Conservation (phyloP, 2,329 filamentous ascomycete species). For the Monosporascus sp. region DNA sequence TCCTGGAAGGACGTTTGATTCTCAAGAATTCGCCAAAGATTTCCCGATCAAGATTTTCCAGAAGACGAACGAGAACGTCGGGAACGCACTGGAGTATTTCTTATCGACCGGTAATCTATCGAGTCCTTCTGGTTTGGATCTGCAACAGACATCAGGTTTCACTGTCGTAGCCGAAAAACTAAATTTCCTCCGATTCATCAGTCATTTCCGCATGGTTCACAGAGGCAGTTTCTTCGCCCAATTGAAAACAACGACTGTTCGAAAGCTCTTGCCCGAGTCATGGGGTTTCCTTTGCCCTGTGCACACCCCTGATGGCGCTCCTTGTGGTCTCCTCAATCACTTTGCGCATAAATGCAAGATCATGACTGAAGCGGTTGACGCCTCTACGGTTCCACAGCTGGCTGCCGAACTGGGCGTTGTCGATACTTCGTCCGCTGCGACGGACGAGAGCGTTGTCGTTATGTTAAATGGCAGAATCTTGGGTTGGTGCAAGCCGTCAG, state of each 20-base stretch:
- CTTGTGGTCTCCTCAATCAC: slow-evolving; percentile 92
- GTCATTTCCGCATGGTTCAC: slow-evolving; percentile 98
- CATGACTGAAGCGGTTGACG: slow-evolving; percentile 69
- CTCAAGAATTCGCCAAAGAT: slow-evolving; percentile 71
- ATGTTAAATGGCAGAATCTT: slow-evolving; percentile 87
- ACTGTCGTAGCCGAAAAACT: slow-evolving; percentile 98
- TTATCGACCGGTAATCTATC: slow-evolving; percentile 91
- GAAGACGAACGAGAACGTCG: slow-evolving; percentile 83
- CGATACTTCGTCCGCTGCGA: slow-evolving; percentile 68
- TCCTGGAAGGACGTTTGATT: slow-evolving; percentile 67
- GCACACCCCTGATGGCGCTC: slow-evolving; percentile 92
- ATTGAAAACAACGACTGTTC: slow-evolving; percentile 91
- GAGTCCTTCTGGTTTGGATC: slow-evolving; percentile 84
- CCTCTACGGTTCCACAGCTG: slow-evolving; percentile 66
- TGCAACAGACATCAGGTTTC: slow-evolving; percentile 92
- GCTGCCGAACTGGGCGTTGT: slow-evolving; percentile 76
- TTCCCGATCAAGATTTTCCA: slow-evolving; percentile 74
- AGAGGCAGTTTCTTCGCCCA: slow-evolving; percentile 98
- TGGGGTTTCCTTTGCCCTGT: slow-evolving; percentile 98
- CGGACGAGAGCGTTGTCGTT: slow-evolving; percentile 79
- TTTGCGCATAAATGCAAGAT: slow-evolving; percentile 92
- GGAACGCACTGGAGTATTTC: slow-evolving; percentile 87
- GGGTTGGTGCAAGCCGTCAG: slow-evolving; percentile 82
- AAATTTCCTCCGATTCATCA: slow-evolving; percentile 97
- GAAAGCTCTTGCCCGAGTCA: slow-evolving; percentile 91